These are phyloP conservation scores for Poa annua DNA, from an alignment of 176 grass and related monocot species.

Conservation along the genomic window DNA sequence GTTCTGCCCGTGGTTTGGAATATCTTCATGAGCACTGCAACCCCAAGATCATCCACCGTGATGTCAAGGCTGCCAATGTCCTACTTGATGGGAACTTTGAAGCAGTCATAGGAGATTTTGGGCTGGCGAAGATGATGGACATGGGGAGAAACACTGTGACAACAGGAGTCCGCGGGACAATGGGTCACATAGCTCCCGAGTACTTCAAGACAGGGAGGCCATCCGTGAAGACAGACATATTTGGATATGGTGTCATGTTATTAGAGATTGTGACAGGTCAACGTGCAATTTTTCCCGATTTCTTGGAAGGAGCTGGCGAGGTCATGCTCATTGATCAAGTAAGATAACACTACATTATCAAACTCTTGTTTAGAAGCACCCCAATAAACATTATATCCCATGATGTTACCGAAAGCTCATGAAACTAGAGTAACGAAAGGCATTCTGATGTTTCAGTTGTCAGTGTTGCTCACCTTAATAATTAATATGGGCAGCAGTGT, in stretches of 20 bases:
- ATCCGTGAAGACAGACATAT: constrained; percentile 92
- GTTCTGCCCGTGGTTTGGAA: constrained; percentile 73
- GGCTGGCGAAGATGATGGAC: constrained; percentile 73
- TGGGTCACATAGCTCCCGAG: constrained; percentile 92
- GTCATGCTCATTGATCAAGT: constrained; percentile 80
- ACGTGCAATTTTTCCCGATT: constrained; percentile 56
- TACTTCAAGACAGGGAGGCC: constrained; percentile 82
- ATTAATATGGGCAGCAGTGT: not conserved
- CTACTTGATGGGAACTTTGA: constrained; percentile 77
- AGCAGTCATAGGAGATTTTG: constrained; percentile 87
- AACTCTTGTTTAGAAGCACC: constrained; percentile 10
- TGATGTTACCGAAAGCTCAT: constrained; percentile 2
- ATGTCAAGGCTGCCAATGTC: constrained; percentile 90
- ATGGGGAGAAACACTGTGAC: constrained; percentile 78
- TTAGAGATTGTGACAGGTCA: constrained; percentile 82
- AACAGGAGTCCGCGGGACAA: constrained; percentile 66
- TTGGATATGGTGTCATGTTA: constrained; percentile 80
- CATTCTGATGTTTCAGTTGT: not conserved
- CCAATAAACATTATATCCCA: constrained; percentile 31
- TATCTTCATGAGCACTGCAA: constrained; percentile 95
- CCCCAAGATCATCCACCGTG: constrained; percentile 91
- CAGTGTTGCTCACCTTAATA: constrained; percentile 25
- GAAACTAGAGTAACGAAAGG: constrained; percentile 13
- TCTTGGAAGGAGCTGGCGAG: constrained; percentile 63
- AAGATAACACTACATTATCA: constrained; percentile 33